A percentile compares a stretch with the other conserved stretches of the same genome.
Conservation (phyloP, 2,329 filamentous ascomycete species). For the Chrysoporthe puriensis region DNA sequence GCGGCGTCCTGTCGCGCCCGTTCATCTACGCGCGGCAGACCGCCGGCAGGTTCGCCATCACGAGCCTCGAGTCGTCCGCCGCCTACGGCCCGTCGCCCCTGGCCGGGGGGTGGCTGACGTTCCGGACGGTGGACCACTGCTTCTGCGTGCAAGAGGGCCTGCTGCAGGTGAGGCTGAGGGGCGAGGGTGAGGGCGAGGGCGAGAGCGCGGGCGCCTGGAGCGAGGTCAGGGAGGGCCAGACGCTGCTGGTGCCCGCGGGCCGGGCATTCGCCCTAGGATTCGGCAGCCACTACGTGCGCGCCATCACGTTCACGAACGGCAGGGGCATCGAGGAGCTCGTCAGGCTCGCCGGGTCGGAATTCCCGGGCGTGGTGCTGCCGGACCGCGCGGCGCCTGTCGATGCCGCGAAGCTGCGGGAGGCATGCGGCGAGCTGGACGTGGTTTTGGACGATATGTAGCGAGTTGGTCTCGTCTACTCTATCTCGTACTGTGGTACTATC, state of each 20-base stretch:
- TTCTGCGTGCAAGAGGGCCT: conserved; percentile 53
- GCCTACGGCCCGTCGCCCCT: conserved; percentile 43
- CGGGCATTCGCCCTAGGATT: conserved; percentile 49
- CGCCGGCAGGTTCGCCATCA: conserved; percentile 55
- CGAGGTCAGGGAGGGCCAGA: conserved; percentile 50
- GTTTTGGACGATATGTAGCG: conserved; percentile 8
- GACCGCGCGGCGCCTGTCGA: conserved; percentile 39
- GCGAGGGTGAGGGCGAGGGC: conserved; percentile 31
- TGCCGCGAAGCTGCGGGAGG: conserved; percentile 28
- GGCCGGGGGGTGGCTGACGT: conserved; percentile 42
- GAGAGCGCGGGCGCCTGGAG: conserved; percentile 33
- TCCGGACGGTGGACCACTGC: conserved; percentile 55
- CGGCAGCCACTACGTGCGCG: conserved; percentile 49
- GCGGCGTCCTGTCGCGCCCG: conserved; percentile 50
- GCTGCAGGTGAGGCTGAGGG: conserved; percentile 46
- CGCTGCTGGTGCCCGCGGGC: conserved; percentile 51
- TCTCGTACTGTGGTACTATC: neutral
- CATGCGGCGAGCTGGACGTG: conserved; percentile 7
- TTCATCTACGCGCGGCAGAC: conserved; percentile 53
- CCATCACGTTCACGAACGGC: conserved; percentile 53
- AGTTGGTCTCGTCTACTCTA: neutral
- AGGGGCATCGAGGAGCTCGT: conserved; percentile 52
- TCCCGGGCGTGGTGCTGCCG: conserved; percentile 43
- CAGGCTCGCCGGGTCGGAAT: conserved; percentile 41
- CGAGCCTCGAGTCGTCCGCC: conserved; percentile 52